Base-by-base conservation (phyloP, 2,329 filamentous ascomycete species). In the Stagonosporopsis rhizophila region DNA sequence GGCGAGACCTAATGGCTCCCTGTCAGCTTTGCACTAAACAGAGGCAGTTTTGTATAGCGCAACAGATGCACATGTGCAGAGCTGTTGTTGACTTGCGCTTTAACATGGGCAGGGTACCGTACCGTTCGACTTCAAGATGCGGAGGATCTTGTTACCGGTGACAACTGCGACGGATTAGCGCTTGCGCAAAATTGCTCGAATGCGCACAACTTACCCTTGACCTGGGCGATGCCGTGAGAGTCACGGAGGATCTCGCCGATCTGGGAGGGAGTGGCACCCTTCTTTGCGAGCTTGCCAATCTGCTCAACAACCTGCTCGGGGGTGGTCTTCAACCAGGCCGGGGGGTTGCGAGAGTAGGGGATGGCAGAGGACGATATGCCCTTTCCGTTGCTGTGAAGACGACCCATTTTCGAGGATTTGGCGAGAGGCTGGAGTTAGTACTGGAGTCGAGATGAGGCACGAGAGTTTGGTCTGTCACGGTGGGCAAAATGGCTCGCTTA, bases 321-420 rank as follows among this genome's bases (percentile, higher is more conserved):
- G 74, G 92, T 96, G 84, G 92, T 96, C 90, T 99, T 99, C 82
- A 98, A 86, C 95, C 95, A 99, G 72, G 93, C 87, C 62, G 95
- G 94, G 67, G 92, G 80, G 74, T 87, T 88, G 84, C 95, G 94
- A 72, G 92, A 96, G 89, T 98, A 99, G 78, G 96, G 95, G 82
- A 98, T 84, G 77, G 95, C 92, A 65, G 92, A 96, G 83, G 91
- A 83, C 71, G 92, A 92, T 84, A 99, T 99, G 83, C 95, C 96
- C 91, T 98, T 98, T 85, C 95, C 94, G 78, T 97, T 96, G 87
- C 87, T 91, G 89, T 99, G 96, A 89, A 98, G 89, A 87, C 94
- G 89, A 89, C 93, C 92, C 92, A 96, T 96, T 71, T 82, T 90
- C 81, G 69, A 73, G 59, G 59, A 57, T 66, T 66, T 63, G 65